Percentiles rank a stretch among this genome's conserved stretches.
Evolutionary conservation across 208 protist genomes (phyloP).

Genomic region (Angomonas ambiguus): DNA sequence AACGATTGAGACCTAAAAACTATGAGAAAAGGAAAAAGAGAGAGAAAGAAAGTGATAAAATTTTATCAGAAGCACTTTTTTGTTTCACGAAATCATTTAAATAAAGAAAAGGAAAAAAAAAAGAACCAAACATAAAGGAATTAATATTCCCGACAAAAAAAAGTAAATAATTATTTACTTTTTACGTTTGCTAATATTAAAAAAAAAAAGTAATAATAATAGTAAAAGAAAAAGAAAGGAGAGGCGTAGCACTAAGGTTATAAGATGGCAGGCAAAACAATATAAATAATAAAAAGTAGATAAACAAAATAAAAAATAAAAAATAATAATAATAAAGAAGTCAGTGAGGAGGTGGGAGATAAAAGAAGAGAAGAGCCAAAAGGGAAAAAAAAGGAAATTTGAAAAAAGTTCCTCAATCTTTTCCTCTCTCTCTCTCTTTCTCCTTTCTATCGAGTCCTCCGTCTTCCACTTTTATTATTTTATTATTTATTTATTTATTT

Average conservation of each 20-base stretch:
- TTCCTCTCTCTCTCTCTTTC: neutral
- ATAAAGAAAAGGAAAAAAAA: neutral
- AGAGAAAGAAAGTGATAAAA: conserved; percentile 2
- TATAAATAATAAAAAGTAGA: neutral
- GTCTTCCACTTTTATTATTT: neutral
- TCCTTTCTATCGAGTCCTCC: neutral
- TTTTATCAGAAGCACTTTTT: neutral
- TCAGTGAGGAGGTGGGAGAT: neutral
- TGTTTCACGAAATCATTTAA: neutral
- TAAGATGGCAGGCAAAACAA: neutral
- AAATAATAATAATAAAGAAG: neutral
- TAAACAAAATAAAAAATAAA: neutral
- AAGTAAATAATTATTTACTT: neutral
- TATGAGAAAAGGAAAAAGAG: neutral
- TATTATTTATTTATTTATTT: conserved; percentile 2
- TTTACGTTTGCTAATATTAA: neutral
- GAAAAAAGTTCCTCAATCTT: neutral
- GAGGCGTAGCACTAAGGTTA: conserved; percentile 2
- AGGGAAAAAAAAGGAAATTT: neutral
- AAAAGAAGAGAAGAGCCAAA: conserved; percentile 10
- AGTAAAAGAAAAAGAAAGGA: neutral
- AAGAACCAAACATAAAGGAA: neutral
- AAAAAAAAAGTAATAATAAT: neutral
- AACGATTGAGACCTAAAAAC: neutral
- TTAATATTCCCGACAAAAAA: neutral